Conservation (phyloP, 2,329 filamentous ascomycete species). For the Calonectria pteridis region DNA sequence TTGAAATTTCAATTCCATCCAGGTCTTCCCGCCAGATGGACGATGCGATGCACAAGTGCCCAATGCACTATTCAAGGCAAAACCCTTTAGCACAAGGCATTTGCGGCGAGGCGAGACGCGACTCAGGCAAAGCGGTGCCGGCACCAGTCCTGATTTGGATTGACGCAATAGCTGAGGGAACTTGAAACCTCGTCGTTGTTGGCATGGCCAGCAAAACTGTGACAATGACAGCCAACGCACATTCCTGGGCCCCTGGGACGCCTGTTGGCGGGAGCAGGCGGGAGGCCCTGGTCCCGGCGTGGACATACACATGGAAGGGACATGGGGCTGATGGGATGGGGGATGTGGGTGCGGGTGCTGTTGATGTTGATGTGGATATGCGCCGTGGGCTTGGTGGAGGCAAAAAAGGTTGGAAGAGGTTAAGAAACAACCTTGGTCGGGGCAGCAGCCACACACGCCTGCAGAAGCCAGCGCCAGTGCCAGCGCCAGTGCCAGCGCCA, state of each 20-base stretch:
- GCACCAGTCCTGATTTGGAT: not conserved
- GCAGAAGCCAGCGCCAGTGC: not conserved
- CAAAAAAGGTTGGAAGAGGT: not conserved
- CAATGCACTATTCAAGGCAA: constrained; percentile 7
- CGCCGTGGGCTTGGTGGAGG: not conserved
- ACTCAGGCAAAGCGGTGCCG: not conserved
- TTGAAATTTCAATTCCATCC: not conserved
- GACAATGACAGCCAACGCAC: constrained; percentile 22
- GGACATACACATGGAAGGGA: constrained; percentile 19
- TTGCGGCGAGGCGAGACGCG: not conserved
- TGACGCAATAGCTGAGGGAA: not conserved
- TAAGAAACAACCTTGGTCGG: constrained; percentile 7
- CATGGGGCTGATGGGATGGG: constrained; percentile 34
- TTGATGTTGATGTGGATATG: not conserved
- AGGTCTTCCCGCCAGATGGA: not conserved
- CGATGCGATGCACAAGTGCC: constrained; percentile 6
- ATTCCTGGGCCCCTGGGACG: constrained; percentile 25
- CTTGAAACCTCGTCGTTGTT: constrained; percentile 19
- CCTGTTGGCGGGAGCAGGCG: constrained; percentile 24
- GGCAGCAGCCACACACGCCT: not conserved
- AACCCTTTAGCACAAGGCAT: not conserved
- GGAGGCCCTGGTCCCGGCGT: constrained; percentile 30
- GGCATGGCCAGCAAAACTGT: constrained; percentile 23
- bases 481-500: not conserved
- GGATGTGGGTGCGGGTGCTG: constrained; percentile 29